phyloP scores from a whole-genome alignment of 116 monocot species.

The Dioscorea cayenensis region DNA sequence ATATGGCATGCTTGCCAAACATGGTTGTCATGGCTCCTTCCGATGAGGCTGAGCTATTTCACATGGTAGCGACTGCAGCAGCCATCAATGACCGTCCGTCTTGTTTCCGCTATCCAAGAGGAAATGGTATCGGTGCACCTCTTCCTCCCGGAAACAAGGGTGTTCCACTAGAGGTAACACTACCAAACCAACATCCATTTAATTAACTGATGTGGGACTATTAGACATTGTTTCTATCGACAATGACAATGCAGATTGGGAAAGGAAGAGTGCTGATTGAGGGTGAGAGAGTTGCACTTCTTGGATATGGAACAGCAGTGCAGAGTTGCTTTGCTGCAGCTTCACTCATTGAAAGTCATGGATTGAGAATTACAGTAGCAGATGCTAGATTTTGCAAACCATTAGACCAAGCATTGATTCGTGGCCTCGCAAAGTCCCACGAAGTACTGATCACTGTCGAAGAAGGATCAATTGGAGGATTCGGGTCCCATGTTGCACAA shows the following conservation, averaged over 20 bases:
- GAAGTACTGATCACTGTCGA: constrained; percentile 85
- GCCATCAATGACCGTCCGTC: constrained; percentile 80
- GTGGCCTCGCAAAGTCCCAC: constrained; percentile 63
- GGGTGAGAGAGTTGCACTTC: constrained; percentile 77
- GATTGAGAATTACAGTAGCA: constrained; percentile 74
- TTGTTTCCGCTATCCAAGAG: constrained; percentile 90
- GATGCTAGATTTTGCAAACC: constrained; percentile 97
- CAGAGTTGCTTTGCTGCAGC: constrained; percentile 84
- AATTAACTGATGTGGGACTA: not conserved
- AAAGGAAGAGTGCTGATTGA: constrained; percentile 73
- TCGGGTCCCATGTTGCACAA: constrained; percentile 93
- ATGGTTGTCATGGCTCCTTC: constrained; percentile 99
- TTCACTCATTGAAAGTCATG: constrained; percentile 41
- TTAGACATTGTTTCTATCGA: too few relatives aligned
- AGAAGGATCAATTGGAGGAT: constrained; percentile 92
- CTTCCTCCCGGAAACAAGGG: constrained; percentile 86
- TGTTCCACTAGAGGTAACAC: constrained; percentile 70
- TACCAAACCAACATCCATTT: not conserved
- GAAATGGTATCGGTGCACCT: constrained; percentile 70
- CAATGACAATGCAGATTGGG: constrained; percentile 53
- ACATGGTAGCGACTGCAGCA: constrained; percentile 96
- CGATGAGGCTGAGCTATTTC: constrained; percentile 88
- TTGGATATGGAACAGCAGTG: constrained; percentile 88
- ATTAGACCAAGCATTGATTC: constrained; percentile 66
- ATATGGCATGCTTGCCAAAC: constrained; percentile 94